A percentile compares a stretch with the other conserved stretches of the same genome.
These are phyloP conservation scores for Lathyrus sativus DNA, from an alignment of 306 rosid species.

Conservation along the genomic window DNA sequence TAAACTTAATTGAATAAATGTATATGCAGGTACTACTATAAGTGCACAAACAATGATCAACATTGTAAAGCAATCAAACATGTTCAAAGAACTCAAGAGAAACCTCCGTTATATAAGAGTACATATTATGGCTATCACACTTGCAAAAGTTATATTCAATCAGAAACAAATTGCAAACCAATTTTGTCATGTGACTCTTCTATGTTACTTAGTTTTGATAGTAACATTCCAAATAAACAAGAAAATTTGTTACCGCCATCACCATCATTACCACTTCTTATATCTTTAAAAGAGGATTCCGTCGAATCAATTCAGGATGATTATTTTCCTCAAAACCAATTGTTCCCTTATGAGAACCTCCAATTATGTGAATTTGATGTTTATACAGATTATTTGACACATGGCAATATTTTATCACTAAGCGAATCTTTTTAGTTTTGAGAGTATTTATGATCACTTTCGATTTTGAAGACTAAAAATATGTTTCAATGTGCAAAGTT, in stretches of 20 bases:
- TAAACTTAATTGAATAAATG: neutral
- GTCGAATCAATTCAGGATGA: neutral
- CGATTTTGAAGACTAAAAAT: too few relatives aligned
- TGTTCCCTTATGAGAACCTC: neutral
- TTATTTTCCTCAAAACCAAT: neutral
- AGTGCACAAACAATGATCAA: slow-evolving; percentile 63
- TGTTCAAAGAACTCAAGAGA: slow-evolving; percentile 52
- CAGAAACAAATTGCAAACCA: slow-evolving; percentile 41
- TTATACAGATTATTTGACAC: neutral
- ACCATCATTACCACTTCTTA: neutral
- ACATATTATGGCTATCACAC: slow-evolving; percentile 53
- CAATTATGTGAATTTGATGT: slow-evolving; percentile 5
- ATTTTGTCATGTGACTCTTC: slow-evolving; percentile 3
- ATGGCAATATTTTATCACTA: neutral
- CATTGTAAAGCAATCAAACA: slow-evolving; percentile 64
- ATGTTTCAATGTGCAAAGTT: too few relatives aligned
- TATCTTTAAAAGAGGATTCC: neutral
- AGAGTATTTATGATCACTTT: too few relatives aligned
- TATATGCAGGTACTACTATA: slow-evolving; percentile 54
- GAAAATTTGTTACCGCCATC: neutral
- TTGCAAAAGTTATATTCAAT: slow-evolving; percentile 38
- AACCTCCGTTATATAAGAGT: slow-evolving; percentile 49
- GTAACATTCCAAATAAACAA: neutral
- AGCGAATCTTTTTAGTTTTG: too few relatives aligned
- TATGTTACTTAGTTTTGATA: slow-evolving; percentile 33